Evolutionary conservation across 2,329 filamentous ascomycete species (phyloP).

Genomic region (Penicillium sp.): DNA sequence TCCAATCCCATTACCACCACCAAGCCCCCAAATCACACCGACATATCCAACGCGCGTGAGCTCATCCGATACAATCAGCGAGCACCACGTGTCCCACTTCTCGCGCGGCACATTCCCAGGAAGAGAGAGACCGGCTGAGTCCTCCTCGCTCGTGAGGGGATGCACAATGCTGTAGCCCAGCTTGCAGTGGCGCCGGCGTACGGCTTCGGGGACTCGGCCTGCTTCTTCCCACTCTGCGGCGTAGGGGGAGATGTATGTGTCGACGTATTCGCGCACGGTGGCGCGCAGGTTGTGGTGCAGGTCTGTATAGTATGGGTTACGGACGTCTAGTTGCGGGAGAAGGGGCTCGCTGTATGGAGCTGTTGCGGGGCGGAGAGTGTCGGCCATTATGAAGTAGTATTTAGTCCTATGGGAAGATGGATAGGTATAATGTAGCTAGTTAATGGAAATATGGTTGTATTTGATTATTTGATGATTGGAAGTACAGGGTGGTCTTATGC

Average conservation of each 20-base stretch:
- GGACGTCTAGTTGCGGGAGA: conserved; percentile 46
- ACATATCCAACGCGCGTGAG: conserved; percentile 54
- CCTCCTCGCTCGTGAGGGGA: conserved; percentile 37
- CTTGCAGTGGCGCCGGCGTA: conserved; percentile 37
- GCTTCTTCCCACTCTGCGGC: conserved; percentile 64
- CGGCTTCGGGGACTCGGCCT: conserved; percentile 49
- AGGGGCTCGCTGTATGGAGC: conserved; percentile 42
- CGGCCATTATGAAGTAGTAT: conserved; percentile 14
- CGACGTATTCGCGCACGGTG: conserved; percentile 57
- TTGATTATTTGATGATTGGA: neutral
- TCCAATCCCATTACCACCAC: conserved; percentile 61
- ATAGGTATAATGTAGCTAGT: neutral
- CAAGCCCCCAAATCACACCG: conserved; percentile 58
- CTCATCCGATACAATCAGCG: conserved; percentile 57
- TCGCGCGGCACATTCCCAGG: conserved; percentile 48
- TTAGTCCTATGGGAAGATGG: neutral
- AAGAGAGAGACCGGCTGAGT: conserved; percentile 40
- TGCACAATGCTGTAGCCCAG: conserved; percentile 41
- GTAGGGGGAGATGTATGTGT: conserved; percentile 56
- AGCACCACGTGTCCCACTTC: conserved; percentile 58
- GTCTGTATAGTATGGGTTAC: conserved; percentile 59
- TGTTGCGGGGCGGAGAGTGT: conserved; percentile 23
- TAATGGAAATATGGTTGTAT: neutral
- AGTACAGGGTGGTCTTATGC: neutral
- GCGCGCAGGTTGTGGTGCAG: conserved; percentile 59